Conservation (phyloP, 345 rosid genomes). For the Streptanthus diversifolius region DNA sequence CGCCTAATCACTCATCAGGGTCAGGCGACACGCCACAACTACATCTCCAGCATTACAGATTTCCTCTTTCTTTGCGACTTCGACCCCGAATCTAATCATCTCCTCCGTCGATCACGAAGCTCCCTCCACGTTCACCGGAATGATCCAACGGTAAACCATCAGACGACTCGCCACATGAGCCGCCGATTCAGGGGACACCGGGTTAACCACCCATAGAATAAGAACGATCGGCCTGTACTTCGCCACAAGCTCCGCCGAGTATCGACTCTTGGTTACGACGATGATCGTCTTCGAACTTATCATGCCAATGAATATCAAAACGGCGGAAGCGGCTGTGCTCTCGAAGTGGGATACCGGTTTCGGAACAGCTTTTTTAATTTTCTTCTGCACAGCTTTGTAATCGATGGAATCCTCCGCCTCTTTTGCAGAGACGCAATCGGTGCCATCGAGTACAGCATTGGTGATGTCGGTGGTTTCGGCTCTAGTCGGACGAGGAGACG, state of each 20-base stretch:
- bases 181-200: not conserved
- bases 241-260: conserved; percentile 8
- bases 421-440: not conserved
- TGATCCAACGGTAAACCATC: conserved; percentile 6
- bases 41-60: not conserved
- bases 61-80: not conserved
- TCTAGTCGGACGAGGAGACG: conserved; percentile 13
- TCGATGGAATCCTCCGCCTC: not conserved
- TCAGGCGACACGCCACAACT: not conserved
- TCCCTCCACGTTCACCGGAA: not conserved
- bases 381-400: not conserved
- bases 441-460: conserved; percentile 5
- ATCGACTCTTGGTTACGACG: not conserved
- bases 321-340: not conserved
- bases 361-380: not conserved
- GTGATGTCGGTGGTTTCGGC: conserved; percentile 7
- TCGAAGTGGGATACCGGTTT: not conserved
- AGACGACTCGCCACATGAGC: not conserved
- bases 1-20: not conserved
- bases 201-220: not conserved
- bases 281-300: not conserved
- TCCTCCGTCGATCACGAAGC: not conserved
- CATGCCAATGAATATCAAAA: not conserved
- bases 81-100: not conserved
- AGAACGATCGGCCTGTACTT: conserved; percentile 7